Conservation (phyloP, 2,329 filamentous ascomycete species). For the Davidsoniella eucalypti region DNA sequence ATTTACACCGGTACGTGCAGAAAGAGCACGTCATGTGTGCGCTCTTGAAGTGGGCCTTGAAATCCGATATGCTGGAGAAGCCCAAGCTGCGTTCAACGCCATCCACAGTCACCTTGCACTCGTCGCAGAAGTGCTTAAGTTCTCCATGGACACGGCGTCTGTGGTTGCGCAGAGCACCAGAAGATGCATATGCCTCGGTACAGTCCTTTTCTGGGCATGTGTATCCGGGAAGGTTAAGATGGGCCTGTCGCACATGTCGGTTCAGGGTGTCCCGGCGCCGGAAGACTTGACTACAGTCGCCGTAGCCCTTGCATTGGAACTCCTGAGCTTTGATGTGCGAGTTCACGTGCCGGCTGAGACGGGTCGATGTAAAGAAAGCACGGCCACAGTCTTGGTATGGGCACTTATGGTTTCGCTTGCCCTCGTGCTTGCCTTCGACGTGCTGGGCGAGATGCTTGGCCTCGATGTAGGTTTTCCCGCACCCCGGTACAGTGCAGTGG, state of each 20-base stretch:
- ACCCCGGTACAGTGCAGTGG: conserved; percentile 50
- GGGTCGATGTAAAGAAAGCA: conserved; percentile 63
- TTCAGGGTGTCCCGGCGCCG: conserved; percentile 76
- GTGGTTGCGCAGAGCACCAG: conserved; percentile 55
- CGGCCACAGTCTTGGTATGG: conserved; percentile 58
- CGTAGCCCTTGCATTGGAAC: conserved; percentile 54
- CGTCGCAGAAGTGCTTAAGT: conserved; percentile 57
- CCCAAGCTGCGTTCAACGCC: conserved; percentile 29
- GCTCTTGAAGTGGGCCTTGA: conserved; percentile 57
- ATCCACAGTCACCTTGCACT: conserved; percentile 39
- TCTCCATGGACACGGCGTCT: conserved; percentile 52
- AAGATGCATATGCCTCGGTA: conserved; percentile 53
- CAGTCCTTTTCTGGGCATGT: conserved; percentile 49
- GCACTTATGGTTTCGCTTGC: conserved; percentile 55
- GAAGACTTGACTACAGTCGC: conserved; percentile 60
- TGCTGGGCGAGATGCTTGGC: conserved; percentile 78
- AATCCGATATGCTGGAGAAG: conserved; percentile 55
- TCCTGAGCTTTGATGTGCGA: conserved; percentile 64
- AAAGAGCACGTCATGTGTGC: conserved; percentile 62
- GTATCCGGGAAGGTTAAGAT: conserved; percentile 56
- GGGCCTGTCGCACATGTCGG: conserved; percentile 62
- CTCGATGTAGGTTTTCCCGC: conserved; percentile 71
- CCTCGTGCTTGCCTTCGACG: conserved; percentile 63
- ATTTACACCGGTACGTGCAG: conserved; percentile 53
- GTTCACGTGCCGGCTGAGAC: conserved; percentile 60